Percentiles rank a stretch among this genome's conserved stretches.
phyloP scores from a whole-genome alignment of 1,139 yeast species.

The Scheffersomyces titani region DNA sequence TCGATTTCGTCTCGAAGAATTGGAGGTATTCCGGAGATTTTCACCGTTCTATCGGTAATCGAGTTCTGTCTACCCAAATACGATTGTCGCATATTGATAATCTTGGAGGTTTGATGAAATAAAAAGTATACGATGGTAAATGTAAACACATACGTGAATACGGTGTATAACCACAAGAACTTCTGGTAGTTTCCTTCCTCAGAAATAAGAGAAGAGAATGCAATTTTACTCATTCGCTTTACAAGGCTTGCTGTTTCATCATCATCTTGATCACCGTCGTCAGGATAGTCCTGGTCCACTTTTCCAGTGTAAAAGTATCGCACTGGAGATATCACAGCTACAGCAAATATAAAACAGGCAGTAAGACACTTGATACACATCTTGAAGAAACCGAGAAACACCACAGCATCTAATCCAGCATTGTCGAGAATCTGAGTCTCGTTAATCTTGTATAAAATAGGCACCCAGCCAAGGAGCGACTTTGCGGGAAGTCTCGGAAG shows the following conservation, averaged over 20 bases:
- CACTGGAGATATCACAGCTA: conserved; percentile 70
- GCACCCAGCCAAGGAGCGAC: conserved; percentile 79
- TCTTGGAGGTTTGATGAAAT: conserved; percentile 66
- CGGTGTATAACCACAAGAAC: conserved; percentile 58
- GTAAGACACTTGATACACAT: conserved; percentile 69
- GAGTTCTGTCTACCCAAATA: conserved; percentile 88
- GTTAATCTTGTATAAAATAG: conserved; percentile 58
- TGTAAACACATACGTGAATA: conserved; percentile 85
- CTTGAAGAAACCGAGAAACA: conserved; percentile 76
- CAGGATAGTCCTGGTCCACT: conserved; percentile 53
- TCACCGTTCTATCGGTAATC: conserved; percentile 87
- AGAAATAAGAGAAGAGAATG: conserved; percentile 1
- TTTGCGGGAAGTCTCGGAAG: conserved; percentile 36
- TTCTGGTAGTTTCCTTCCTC: conserved; percentile 14
- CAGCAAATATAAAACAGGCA: conserved; percentile 61
- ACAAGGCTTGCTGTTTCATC: neutral
- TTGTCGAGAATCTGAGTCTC: conserved; percentile 81
- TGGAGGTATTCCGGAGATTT: conserved; percentile 90
- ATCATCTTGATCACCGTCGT: conserved; percentile 38
- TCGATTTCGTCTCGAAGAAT: conserved; percentile 69
- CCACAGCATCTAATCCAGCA: conserved; percentile 94
- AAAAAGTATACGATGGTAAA: conserved; percentile 62
- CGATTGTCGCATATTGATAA: conserved; percentile 75
- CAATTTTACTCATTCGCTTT: neutral
- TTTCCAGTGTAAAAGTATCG: conserved; percentile 70